Evolutionary conservation across 2,329 filamentous ascomycete genomes (phyloP).

Genomic region (Aspergillus tamarii): DNA sequence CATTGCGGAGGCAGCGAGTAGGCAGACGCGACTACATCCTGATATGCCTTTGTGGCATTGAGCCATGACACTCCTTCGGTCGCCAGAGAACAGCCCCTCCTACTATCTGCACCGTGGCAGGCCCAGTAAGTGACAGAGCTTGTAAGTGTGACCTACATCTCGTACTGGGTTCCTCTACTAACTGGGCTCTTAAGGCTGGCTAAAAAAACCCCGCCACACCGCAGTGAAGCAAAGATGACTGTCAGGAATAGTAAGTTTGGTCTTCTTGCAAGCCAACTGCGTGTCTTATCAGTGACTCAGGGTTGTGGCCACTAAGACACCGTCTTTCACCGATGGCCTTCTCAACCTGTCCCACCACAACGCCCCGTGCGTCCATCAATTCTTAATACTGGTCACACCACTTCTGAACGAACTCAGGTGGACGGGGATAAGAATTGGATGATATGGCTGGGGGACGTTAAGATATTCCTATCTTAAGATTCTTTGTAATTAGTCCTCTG

Average conservation of each 20-base stretch:
- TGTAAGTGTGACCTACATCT: neutral
- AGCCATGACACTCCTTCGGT: neutral
- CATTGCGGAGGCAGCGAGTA: neutral
- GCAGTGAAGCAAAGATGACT: slow-evolving; percentile 11
- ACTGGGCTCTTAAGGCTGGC: slow-evolving; percentile 9
- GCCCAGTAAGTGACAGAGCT: slow-evolving; percentile 25
- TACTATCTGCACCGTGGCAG: slow-evolving; percentile 11
- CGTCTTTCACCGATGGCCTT: neutral
- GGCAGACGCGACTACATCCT: neutral
- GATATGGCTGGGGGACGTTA: neutral
- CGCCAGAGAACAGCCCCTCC: neutral
- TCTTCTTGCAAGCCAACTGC: neutral
- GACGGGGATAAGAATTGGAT: neutral
- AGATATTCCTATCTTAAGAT: neutral
- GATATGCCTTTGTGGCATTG: neutral
- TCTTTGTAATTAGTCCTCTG: neutral
- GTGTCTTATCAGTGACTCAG: neutral
- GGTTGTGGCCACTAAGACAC: neutral
- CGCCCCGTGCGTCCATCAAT: neutral
- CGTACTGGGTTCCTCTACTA: neutral
- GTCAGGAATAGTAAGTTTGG: slow-evolving; percentile 2
- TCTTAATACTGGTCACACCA: neutral
- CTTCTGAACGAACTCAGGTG: neutral
- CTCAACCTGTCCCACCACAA: neutral
- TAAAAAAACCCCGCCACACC: slow-evolving; percentile 9